phyloP scores from a whole-genome alignment of 495 filamentous ascomycete genomes.

The Hypoxylon fragiforme region DNA sequence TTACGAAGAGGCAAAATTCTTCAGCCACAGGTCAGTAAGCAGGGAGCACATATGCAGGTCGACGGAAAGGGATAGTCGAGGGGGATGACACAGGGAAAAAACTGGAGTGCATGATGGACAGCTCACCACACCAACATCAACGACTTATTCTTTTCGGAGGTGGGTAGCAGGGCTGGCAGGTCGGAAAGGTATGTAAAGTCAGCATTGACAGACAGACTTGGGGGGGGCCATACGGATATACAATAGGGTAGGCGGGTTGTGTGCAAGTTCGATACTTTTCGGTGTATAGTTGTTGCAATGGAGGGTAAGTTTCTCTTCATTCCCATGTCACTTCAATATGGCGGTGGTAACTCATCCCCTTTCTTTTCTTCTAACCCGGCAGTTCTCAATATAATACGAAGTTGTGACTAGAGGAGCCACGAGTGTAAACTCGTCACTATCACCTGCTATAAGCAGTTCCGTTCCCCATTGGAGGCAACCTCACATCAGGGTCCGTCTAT shows the following conservation, averaged over 20 bases:
- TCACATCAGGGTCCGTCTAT: slow-evolving; percentile 27
- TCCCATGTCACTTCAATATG: background rate
- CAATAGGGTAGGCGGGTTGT: too few relatives aligned
- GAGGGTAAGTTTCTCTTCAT: slow-evolving; percentile 10
- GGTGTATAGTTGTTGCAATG: slow-evolving; percentile 10
- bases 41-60: slow-evolving; percentile 32
- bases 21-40: slow-evolving; percentile 24
- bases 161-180: too few relatives aligned
- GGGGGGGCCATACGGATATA: too few relatives aligned
- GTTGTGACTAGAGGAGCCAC: slow-evolving; percentile 15
- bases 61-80: slow-evolving; percentile 33
- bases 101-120: slow-evolving; percentile 35
- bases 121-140: slow-evolving; percentile 34
- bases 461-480: slow-evolving; percentile 27
- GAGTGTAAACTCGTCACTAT: slow-evolving; percentile 19
- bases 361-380: slow-evolving; percentile 19
- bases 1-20: slow-evolving; percentile 25
- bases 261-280: slow-evolving; percentile 1
- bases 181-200: slow-evolving; percentile 11
- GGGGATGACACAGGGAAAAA: slow-evolving; percentile 32
- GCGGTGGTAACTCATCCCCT: slow-evolving; percentile 4
- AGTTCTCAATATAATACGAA: slow-evolving; percentile 22
- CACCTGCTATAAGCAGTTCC: slow-evolving; percentile 33
- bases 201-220: background rate
- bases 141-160: slow-evolving; percentile 13